Conservation (phyloP, 2,329 filamentous ascomycete genomes). For the Ceratocystis eucalypticola region DNA sequence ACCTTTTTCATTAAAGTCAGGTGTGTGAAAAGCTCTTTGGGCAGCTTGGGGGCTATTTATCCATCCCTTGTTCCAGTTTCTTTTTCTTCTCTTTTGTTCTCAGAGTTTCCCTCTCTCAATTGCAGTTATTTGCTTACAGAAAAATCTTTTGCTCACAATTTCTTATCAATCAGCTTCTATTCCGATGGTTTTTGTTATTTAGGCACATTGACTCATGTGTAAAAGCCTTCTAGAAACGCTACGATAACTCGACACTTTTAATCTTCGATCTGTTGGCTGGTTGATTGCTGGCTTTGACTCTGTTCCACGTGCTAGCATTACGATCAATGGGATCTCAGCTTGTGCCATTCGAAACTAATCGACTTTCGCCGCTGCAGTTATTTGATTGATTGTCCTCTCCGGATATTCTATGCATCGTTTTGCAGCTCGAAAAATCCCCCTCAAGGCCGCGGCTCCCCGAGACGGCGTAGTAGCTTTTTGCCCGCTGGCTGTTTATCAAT, state of each 20-base stretch:
- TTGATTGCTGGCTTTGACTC: background rate
- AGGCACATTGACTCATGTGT: background rate
- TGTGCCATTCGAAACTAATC: slow-evolving; percentile 14
- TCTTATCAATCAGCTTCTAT: slow-evolving; percentile 15
- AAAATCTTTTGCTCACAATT: background rate
- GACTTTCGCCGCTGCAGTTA: slow-evolving; percentile 17
- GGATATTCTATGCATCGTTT: background rate
- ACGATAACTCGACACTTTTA: background rate
- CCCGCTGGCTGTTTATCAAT: slow-evolving; percentile 17
- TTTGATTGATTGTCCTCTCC: slow-evolving; percentile 17
- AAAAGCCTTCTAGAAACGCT: background rate
- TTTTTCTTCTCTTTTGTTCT: background rate
- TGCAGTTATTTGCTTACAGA: background rate
- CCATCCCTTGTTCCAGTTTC: background rate
- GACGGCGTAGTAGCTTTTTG: background rate
- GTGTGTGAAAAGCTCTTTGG: background rate
- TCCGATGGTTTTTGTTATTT: background rate
- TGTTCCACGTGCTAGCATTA: background rate
- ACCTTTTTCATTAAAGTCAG: background rate
- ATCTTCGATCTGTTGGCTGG: background rate
- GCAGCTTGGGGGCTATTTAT: background rate
- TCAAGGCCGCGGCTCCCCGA: background rate
- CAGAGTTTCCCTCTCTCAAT: background rate
- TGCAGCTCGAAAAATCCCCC: background rate
- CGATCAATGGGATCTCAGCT: slow-evolving; percentile 19